Evolutionary conservation across 306 rosid genomes (phyloP).

Genomic region (Potentilla sterilis): DNA sequence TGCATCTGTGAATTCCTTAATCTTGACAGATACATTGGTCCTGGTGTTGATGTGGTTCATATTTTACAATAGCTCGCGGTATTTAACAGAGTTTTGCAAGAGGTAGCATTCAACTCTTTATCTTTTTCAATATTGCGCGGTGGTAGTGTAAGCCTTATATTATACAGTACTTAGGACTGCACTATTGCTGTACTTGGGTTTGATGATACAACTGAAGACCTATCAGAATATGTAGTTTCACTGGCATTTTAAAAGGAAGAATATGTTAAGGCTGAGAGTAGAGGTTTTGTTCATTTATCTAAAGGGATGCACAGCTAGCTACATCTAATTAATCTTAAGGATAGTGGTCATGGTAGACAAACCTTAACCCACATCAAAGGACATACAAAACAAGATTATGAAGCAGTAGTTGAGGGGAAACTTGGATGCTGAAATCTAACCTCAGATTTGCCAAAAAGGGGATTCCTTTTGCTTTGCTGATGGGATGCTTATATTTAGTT

Average conservation of each 20-base stretch:
- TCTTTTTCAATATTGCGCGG: neutral
- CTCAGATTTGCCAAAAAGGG: neutral
- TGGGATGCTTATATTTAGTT: neutral
- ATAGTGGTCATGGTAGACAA: too few species aligned
- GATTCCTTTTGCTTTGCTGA: constrained; percentile 2
- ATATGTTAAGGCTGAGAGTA: too few species aligned
- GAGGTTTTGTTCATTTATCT: too few species aligned
- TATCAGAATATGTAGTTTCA: neutral
- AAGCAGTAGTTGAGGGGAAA: neutral
- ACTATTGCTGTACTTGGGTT: neutral
- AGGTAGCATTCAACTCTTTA: constrained; percentile 39
- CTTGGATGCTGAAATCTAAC: neutral
- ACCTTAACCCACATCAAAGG: too few species aligned
- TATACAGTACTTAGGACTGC: neutral
- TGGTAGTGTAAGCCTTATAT: neutral
- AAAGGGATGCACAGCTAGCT: too few species aligned
- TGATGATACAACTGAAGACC: neutral
- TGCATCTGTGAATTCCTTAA: constrained; percentile 45
- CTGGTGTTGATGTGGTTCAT: constrained; percentile 75
- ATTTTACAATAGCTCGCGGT: constrained; percentile 49
- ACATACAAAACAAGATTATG: too few species aligned
- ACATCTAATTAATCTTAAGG: too few species aligned
- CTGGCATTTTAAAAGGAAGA: neutral
- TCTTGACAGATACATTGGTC: constrained; percentile 57
- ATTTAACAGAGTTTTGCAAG: constrained; percentile 44